Evolutionary conservation across 2,329 filamentous ascomycete genomes (phyloP), one percentile per base, ranked within the genome.

Genomic region (Balansia obtecta): DNA sequence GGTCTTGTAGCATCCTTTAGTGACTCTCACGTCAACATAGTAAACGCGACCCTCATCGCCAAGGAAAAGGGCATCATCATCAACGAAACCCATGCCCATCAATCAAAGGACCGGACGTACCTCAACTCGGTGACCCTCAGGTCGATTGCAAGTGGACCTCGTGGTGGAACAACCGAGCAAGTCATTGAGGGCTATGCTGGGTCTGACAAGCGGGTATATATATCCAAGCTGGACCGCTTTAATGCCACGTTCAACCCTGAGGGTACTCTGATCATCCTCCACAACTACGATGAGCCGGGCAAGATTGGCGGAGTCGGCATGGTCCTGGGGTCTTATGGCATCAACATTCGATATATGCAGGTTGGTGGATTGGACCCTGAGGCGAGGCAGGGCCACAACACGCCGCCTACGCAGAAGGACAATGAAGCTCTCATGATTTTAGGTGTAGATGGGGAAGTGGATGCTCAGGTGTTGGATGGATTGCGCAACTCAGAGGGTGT

Each of bases 351-450:
- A 44, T 89, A 83, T 62, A 93, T 91, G 87, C 82, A 79, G 60
- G 86, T 90, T 2, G 77, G 76, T 3, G 71, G 72, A 15, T 63
- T 85, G 54, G 72, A 64, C 52, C 50, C 53, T 48, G 54, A 55
- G 44, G 50, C 53, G 32, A 51, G 45, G 37, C 52, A 50, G n/a
- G 53, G 60, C 53, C 55, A 57, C 48, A 57, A 61, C 30, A 48
- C 48, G 18, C 45, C 45, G n/a, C 47, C 51, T 30, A 51, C 46
- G 22, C 50, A 41, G 38, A 67, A 64, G 30, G 69, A 65, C 46
- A 79, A 82, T 42, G 87, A 91, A 67, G 86, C 87, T 10, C 66
- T 91, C 56, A 91, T 91, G 86, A 90, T 91, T 58, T 58, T 91
- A 47, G 85, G 86, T 1, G 80, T 91, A 10, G 82, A 85, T 59